A percentile compares a stretch with the other conserved stretches of the same genome.
phyloP scores from a whole-genome alignment of 2,329 filamentous ascomycete genomes.

The Onygena corvina region DNA sequence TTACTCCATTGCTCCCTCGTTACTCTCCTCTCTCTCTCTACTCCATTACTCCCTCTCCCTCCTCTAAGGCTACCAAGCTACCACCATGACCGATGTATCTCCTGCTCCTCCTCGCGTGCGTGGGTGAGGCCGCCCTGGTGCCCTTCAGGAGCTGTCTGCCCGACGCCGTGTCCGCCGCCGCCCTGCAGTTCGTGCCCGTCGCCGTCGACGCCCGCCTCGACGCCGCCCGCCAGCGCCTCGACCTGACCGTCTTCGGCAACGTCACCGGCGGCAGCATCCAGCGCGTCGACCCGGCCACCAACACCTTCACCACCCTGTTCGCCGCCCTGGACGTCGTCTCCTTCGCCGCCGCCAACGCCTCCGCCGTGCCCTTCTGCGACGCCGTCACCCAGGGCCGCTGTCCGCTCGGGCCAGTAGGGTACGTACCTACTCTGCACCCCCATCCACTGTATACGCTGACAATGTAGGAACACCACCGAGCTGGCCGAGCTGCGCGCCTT shows the following conservation, averaged over 20 bases:
- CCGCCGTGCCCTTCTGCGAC: slow-evolving; percentile 53
- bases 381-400: slow-evolving; percentile 50
- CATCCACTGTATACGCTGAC: no score
- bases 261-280: slow-evolving; percentile 66
- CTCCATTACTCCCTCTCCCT: no score
- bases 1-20: no score
- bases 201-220: no score
- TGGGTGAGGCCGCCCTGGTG: slow-evolving; percentile 52
- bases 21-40: no score
- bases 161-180: slow-evolving; percentile 50
- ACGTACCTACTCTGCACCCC: no score
- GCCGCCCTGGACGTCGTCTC: slow-evolving; percentile 61
- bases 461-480: slow-evolving; percentile 29
- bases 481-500: slow-evolving; percentile 54
- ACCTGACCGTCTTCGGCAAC: slow-evolving; percentile 78
- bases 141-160: slow-evolving; percentile 74
- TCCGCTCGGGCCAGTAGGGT: slow-evolving; percentile 64
- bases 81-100: no score
- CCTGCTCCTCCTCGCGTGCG: background rate
- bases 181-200: slow-evolving; percentile 47
- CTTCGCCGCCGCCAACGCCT: slow-evolving; percentile 55
- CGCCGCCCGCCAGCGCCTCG: slow-evolving; percentile 44
- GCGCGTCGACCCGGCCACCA: slow-evolving; percentile 44
- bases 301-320: slow-evolving; percentile 61
- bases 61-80: no score